These are phyloP conservation scores for Coemansia sp. DNA, from an alignment of 192 early-diverging fungal genomes.

Conservation along the genomic window DNA sequence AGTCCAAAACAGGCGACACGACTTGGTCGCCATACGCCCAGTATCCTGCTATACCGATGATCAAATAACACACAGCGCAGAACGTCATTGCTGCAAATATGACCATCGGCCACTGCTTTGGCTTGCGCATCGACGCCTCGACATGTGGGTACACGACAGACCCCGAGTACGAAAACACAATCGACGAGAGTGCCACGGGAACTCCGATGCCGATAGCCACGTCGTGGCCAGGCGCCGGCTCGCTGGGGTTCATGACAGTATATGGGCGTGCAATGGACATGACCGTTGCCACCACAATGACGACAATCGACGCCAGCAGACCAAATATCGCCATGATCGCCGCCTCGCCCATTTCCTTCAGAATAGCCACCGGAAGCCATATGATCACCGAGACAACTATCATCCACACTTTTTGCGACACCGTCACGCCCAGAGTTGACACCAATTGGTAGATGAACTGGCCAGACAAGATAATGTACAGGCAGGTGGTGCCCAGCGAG, in stretches of 20 bases:
- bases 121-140: constrained; percentile 70
- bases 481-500: constrained; percentile 63
- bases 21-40: constrained; percentile 65
- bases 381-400: constrained; percentile 60
- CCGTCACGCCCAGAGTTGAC: constrained; percentile 37
- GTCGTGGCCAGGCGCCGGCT: constrained; percentile 24
- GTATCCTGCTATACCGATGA: constrained; percentile 70
- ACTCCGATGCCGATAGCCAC: constrained; percentile 46
- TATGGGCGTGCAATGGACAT: constrained; percentile 49
- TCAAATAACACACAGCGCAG: constrained; percentile 65
- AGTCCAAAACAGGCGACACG: constrained; percentile 65
- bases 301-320: constrained; percentile 64
- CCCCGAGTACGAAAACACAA: constrained; percentile 73
- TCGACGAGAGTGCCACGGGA: constrained; percentile 66
- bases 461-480: constrained; percentile 71
- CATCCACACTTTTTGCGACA: constrained; percentile 59
- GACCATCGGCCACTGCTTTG: constrained; percentile 66
- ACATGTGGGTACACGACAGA: constrained; percentile 81
- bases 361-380: constrained; percentile 63
- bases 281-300: constrained; percentile 63
- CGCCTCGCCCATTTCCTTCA: constrained; percentile 78
- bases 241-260: constrained; percentile 32
- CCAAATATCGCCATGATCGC: constrained; percentile 69
- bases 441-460: constrained; percentile 64
- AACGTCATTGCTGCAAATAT: constrained; percentile 57